These are phyloP conservation scores for Lophium mytilinum DNA, from an alignment of 495 filamentous ascomycete genomes.

Conservation along the genomic window DNA sequence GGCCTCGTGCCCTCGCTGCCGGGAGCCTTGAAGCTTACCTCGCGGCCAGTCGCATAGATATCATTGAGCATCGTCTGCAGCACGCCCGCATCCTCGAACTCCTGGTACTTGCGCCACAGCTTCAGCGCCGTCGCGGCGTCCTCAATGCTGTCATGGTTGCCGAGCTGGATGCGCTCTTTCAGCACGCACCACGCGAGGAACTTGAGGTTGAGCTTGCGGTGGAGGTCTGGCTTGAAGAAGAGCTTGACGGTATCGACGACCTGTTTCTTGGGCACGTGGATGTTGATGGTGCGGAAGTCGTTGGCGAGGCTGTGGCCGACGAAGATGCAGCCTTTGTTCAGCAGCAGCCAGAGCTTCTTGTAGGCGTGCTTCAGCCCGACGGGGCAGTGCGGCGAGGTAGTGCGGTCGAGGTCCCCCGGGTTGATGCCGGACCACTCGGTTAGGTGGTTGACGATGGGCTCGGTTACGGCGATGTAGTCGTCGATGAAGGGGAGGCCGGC, in stretches of 20 bases:
- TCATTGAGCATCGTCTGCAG: constrained; percentile 69
- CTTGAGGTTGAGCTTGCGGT: constrained; percentile 74
- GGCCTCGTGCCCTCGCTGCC: constrained; percentile 8
- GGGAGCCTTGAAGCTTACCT: constrained; percentile 70
- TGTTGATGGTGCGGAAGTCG: constrained; percentile 96
- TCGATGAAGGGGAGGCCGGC: constrained; percentile 89
- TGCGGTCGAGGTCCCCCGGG: constrained; percentile 69
- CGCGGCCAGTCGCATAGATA: constrained; percentile 64
- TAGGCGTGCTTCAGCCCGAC: constrained; percentile 86
- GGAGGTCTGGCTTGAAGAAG: constrained; percentile 61
- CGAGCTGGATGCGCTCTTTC: constrained; percentile 82
- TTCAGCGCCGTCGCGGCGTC: constrained; percentile 84
- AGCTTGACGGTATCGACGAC: constrained; percentile 87
- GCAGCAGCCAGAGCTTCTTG: constrained; percentile 94
- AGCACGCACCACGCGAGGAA: constrained; percentile 85
- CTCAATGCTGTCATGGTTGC: constrained; percentile 87
- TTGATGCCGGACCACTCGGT: constrained; percentile 89
- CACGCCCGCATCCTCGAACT: constrained; percentile 78
- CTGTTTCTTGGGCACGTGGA: constrained; percentile 84
- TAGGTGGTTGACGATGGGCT: constrained; percentile 91
- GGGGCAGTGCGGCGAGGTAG: constrained; percentile 64
- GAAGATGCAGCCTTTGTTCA: constrained; percentile 90
- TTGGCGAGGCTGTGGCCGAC: constrained; percentile 86
- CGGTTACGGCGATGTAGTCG: constrained; percentile 86
- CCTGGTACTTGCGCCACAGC: constrained; percentile 82